Percentiles rank a stretch among this genome's conserved stretches.
phyloP scores from a whole-genome alignment of 345 rosid species.

The Rubroshorea leprosula region DNA sequence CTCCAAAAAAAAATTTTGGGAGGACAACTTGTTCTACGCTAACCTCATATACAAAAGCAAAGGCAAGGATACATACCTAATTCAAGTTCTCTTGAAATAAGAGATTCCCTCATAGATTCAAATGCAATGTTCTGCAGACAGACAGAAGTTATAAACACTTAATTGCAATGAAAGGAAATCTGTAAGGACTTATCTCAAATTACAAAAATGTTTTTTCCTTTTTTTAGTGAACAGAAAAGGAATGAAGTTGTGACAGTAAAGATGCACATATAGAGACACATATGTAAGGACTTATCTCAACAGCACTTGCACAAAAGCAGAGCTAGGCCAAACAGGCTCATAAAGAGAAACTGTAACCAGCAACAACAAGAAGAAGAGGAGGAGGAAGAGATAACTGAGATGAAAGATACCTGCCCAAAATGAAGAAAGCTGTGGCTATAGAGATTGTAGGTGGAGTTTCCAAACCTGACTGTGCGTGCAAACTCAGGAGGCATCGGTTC shows the following conservation, averaged over 20 bases:
- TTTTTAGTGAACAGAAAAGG: too few species aligned
- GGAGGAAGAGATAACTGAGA: conserved; percentile 5
- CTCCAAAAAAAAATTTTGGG: too few species aligned
- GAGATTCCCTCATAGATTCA: conserved; percentile 55
- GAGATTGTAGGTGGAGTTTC: conserved; percentile 59
- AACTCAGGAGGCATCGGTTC: conserved; percentile 66
- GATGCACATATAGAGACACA: too few species aligned
- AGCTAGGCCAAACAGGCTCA: too few species aligned
- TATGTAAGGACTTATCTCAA: too few species aligned
- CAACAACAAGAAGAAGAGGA: not conserved
- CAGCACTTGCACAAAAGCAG: too few species aligned
- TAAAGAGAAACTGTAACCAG: not conserved
- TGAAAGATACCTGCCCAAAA: conserved; percentile 70
- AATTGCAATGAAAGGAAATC: conserved; percentile 2
- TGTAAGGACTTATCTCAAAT: too few species aligned
- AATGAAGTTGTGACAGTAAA: too few species aligned
- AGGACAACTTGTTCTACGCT: too few species aligned
- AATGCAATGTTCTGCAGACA: conserved; percentile 69
- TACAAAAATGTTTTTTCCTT: too few species aligned
- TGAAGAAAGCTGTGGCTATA: conserved; percentile 92
- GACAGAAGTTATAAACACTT: conserved; percentile 16
- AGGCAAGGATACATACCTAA: conserved; percentile 34
- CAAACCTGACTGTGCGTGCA: conserved; percentile 47
- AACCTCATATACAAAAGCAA: not conserved
- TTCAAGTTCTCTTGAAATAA: conserved; percentile 36